Evolutionary conservation across 1,284 basidiomycete species (phyloP).

Genomic region (Boletus mariae): DNA sequence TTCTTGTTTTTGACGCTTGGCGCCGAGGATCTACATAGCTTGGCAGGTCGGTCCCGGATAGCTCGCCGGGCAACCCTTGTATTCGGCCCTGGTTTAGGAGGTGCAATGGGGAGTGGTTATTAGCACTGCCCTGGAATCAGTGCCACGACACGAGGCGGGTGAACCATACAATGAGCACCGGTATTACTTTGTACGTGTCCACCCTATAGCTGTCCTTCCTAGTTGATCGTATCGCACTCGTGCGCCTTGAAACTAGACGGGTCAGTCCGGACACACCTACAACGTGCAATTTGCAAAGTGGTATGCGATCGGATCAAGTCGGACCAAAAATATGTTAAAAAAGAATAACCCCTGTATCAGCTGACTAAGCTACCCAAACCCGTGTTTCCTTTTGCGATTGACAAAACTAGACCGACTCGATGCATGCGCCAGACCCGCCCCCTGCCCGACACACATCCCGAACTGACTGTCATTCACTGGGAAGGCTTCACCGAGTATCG

Average conservation of each 20-base stretch:
- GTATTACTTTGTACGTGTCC: not conserved
- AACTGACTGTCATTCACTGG: slow-evolving; percentile 46
- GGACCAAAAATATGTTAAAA: not conserved
- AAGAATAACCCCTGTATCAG: not conserved
- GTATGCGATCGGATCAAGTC: not conserved
- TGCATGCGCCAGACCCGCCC: slow-evolving; percentile 46
- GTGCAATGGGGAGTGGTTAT: not conserved
- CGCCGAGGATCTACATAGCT: not conserved
- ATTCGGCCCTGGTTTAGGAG: not conserved
- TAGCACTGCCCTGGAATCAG: not conserved
- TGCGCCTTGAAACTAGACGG: not conserved
- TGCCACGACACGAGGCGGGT: not conserved
- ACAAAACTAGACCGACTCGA: not conserved
- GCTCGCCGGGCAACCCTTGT: not conserved
- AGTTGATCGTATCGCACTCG: not conserved
- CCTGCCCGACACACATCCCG: slow-evolving; percentile 47
- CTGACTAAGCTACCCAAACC: not conserved
- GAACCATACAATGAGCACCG: not conserved
- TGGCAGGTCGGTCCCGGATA: not conserved
- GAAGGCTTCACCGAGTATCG: slow-evolving; percentile 51
- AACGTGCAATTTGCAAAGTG: too few species aligned
- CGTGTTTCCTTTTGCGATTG: not conserved
- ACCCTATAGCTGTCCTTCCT: not conserved
- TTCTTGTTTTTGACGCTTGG: not conserved
- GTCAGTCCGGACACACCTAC: too few species aligned